phyloP scores from a whole-genome alignment of 192 early-diverging fungal species.

The Backusella tuberculispora region DNA sequence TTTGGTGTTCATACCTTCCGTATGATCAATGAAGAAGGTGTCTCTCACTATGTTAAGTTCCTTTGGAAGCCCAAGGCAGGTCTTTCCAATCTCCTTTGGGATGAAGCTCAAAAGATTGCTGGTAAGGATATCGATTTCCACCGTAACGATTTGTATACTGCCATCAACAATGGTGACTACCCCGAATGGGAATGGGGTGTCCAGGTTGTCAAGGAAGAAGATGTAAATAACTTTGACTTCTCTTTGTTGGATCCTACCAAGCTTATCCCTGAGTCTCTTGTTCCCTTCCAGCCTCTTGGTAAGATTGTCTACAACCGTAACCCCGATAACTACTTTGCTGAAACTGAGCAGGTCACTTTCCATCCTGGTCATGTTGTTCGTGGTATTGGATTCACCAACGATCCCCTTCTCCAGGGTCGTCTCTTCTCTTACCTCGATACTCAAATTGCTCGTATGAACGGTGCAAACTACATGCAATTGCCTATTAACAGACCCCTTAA shows the following conservation, averaged over 20 bases:
- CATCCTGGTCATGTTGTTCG: slow-evolving; percentile 43
- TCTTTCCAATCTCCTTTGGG: slow-evolving; percentile 34
- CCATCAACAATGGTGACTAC: slow-evolving; percentile 42
- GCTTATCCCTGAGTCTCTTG: slow-evolving; percentile 48
- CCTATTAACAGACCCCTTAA: slow-evolving; percentile 52
- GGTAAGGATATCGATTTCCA: slow-evolving; percentile 52
- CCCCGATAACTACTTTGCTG: slow-evolving; percentile 49
- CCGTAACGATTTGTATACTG: slow-evolving; percentile 44
- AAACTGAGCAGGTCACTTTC: slow-evolving; percentile 54
- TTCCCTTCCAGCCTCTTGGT: slow-evolving; percentile 45
- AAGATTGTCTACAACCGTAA: slow-evolving; percentile 50
- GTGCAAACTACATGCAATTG: slow-evolving; percentile 47
- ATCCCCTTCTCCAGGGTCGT: slow-evolving; percentile 52
- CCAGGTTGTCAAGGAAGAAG: slow-evolving; percentile 43
- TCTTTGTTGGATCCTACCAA: slow-evolving; percentile 55
- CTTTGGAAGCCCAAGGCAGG: slow-evolving; percentile 48
- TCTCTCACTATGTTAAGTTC: slow-evolving; percentile 47
- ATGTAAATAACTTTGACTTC: slow-evolving; percentile 43
- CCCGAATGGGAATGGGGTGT: slow-evolving; percentile 51
- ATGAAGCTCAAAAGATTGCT: slow-evolving; percentile 47
- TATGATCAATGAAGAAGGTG: slow-evolving; percentile 46
- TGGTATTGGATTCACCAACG: slow-evolving; percentile 49
- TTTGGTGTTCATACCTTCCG: slow-evolving; percentile 54
- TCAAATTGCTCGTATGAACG: slow-evolving; percentile 44
- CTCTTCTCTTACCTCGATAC: slow-evolving; percentile 54